A percentile compares a stretch with the other conserved stretches of the same genome.
Conservation (phyloP, 225 moss, liverwort and hornwort genomes). For the Physcomitrellopsis africana region DNA sequence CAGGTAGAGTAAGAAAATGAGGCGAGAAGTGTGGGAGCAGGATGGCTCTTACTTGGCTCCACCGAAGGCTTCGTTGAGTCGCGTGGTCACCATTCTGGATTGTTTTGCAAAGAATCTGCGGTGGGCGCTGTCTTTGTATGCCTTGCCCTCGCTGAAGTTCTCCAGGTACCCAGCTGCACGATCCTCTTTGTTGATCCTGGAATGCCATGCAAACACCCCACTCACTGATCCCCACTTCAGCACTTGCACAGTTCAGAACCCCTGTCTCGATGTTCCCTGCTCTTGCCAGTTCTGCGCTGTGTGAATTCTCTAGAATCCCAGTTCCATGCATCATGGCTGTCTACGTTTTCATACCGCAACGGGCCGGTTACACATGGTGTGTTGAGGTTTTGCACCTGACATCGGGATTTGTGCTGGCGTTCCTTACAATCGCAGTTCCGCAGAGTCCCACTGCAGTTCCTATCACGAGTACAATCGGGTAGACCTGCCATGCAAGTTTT, state of each 20-base stretch:
- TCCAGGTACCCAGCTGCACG: constrained; percentile 43
- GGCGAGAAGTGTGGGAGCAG: too few relatives aligned
- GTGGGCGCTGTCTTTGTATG: constrained; percentile 45
- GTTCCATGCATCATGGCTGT: too few relatives aligned
- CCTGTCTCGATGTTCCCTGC: too few relatives aligned
- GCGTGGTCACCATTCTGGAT: constrained; percentile 39
- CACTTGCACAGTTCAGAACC: too few relatives aligned
- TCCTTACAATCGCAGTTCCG: constrained; percentile 42
- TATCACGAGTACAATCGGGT: constrained; percentile 51
- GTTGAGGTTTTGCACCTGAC: constrained; percentile 30
- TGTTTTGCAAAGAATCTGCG: constrained; percentile 36
- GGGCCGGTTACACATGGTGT: too few relatives aligned
- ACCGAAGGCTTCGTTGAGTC: constrained; percentile 44
- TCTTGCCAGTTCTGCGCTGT: too few relatives aligned
- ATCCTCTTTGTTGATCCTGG: constrained; percentile 53
- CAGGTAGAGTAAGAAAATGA: too few relatives aligned
- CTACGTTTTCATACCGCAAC: too few relatives aligned
- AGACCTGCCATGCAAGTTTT: constrained; percentile 27
- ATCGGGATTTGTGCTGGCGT: constrained; percentile 49
- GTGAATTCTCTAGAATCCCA: too few relatives aligned
- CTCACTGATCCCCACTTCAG: too few relatives aligned
- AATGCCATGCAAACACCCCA: background rate
- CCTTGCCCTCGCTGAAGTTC: constrained; percentile 44
- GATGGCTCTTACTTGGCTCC: constrained; percentile 22
- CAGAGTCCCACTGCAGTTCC: constrained; percentile 47